phyloP scores from a whole-genome alignment of 2,329 filamentous ascomycete genomes.

The Microdochium bolleyi region DNA sequence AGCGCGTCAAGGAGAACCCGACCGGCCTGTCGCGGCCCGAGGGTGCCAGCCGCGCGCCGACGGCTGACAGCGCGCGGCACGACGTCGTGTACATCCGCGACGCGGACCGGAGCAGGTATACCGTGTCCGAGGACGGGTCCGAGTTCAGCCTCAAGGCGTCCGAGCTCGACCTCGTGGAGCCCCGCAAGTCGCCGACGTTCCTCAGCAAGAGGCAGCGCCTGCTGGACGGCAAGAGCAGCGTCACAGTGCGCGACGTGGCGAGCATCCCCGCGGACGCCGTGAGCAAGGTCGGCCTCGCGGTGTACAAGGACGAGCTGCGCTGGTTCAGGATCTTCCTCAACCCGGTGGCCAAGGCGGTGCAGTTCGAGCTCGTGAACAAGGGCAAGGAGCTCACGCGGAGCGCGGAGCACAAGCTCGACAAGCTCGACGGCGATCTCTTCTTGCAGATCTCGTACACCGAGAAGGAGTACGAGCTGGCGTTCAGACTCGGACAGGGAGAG shows the following conservation, averaged over 20 bases:
- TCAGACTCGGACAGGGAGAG: not conserved
- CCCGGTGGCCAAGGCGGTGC: slow-evolving; percentile 2
- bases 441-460: not conserved
- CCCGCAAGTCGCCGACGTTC: slow-evolving; percentile 5
- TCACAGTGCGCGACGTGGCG: not conserved
- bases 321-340: slow-evolving; percentile 6
- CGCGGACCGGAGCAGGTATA: slow-evolving; percentile 5
- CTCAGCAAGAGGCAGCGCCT: slow-evolving; percentile 7
- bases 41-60: not conserved
- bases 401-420: not conserved
- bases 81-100: slow-evolving; percentile 7
- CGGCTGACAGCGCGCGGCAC: not conserved
- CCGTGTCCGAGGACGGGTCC: slow-evolving; percentile 1
- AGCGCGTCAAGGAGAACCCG: slow-evolving; percentile 8
- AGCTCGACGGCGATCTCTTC: not conserved
- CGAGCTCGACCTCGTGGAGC: not conserved
- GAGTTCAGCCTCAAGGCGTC: slow-evolving; percentile 2
- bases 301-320: slow-evolving; percentile 15
- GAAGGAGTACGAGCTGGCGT: not conserved
- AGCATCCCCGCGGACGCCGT: not conserved
- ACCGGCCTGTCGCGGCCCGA: not conserved
- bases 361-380: slow-evolving; percentile 8
- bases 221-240: slow-evolving; percentile 1
- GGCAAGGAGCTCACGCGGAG: slow-evolving; percentile 3
- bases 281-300: slow-evolving; percentile 9